phyloP scores from a whole-genome alignment of 2,329 filamentous ascomycete species.

The Teratosphaeria viscida region DNA sequence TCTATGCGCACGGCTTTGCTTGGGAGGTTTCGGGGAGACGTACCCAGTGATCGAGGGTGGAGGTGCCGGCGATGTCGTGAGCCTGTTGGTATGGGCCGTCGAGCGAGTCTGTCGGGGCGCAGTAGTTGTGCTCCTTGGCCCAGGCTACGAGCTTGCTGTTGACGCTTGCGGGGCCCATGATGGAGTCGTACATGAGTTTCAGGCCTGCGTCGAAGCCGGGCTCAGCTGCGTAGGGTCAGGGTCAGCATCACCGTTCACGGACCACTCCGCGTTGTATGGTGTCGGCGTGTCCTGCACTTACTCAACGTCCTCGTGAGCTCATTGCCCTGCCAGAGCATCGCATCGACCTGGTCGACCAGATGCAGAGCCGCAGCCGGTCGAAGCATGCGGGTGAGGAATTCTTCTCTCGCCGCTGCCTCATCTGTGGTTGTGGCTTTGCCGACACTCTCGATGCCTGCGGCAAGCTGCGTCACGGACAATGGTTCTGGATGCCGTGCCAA shows the following conservation, averaged over 20 bases:
- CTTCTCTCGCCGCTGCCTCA: background rate
- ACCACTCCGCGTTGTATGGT: background rate
- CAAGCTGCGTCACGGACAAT: background rate
- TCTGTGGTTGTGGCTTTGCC: background rate
- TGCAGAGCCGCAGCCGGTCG: conserved; percentile 1
- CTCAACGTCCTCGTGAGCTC: conserved; percentile 4
- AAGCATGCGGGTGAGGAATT: conserved; percentile 7
- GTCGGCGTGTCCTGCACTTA: background rate
- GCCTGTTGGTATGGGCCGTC: conserved; percentile 8
- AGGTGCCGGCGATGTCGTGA: conserved; percentile 4
- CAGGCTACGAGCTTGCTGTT: background rate
- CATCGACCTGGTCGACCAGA: conserved; percentile 2
- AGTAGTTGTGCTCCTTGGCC: background rate
- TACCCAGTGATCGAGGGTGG: conserved; percentile 6
- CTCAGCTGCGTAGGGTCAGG: background rate
- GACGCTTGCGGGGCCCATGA: conserved; percentile 3
- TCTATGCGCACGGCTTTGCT: background rate
- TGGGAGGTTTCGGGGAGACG: background rate
- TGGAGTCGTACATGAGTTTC: conserved; percentile 4
- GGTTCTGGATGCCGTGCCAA: background rate
- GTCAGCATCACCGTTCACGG: background rate
- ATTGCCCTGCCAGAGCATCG: conserved; percentile 3
- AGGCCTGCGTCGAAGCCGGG: conserved; percentile 5
- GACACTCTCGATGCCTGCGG: background rate
- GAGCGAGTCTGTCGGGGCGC: background rate